Percentiles rank a stretch among this genome's conserved stretches.
These are phyloP conservation scores for Lentinula boryana DNA, from an alignment of 768 basidiomycete species.

Conservation along the genomic window DNA sequence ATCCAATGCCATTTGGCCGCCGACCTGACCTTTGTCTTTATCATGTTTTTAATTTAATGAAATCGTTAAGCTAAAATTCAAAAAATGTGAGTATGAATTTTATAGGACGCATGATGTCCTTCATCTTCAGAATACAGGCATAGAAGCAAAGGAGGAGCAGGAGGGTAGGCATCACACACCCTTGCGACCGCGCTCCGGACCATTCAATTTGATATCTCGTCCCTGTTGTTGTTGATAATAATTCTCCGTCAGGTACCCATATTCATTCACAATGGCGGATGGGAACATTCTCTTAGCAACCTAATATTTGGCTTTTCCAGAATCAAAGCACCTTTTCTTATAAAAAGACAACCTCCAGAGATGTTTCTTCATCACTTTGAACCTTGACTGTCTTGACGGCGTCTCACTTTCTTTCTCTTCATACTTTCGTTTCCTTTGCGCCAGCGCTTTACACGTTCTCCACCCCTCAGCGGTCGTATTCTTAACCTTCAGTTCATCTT, in stretches of 20 bases:
- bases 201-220: not conserved
- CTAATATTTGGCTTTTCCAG: not conserved
- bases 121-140: no score
- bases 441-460: conserved; percentile 9
- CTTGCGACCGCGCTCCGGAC: not conserved
- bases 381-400: conserved; percentile 10
- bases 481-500: not conserved
- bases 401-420: conserved; percentile 5
- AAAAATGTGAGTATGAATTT: no score
- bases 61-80: not conserved
- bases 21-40: conserved; percentile 22
- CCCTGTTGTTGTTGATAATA: not conserved
- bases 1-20: conserved; percentile 28
- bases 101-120: no score
- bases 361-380: conserved; percentile 1
- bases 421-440: conserved; percentile 10
- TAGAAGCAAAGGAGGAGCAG: no score
- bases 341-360: not conserved
- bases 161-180: not conserved
- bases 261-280: conserved; percentile 1
- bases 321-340: not conserved
- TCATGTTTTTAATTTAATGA: conserved; percentile 6
- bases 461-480: conserved; percentile 10
- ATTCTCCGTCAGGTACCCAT: not conserved
- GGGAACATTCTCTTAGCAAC: not conserved